Percentiles rank a stretch among this genome's conserved stretches.
Conservation (phyloP, 345 rosid species). For the Angophora floribunda region DNA sequence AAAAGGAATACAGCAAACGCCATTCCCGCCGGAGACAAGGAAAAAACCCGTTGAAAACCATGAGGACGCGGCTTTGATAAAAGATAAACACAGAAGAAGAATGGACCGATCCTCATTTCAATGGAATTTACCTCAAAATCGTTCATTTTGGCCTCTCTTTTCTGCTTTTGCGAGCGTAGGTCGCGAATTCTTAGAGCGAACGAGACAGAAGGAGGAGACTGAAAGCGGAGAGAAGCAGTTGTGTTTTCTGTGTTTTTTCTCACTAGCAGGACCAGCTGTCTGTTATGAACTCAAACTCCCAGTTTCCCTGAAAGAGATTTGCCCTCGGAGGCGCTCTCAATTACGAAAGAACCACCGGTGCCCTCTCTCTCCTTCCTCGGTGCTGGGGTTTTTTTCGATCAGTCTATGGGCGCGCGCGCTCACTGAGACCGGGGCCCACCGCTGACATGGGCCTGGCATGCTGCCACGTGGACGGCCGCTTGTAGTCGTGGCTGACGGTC, state of each 20-base stretch:
- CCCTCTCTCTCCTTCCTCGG: not conserved
- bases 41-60: not conserved
- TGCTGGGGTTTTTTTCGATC: not conserved
- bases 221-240: not conserved
- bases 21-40: not conserved
- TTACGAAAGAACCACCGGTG: constrained; percentile 11
- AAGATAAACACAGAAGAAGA: not conserved
- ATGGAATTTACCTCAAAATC: not conserved
- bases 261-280: constrained; percentile 42
- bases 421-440: not conserved
- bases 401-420: not conserved
- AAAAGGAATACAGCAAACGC: not conserved
- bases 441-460: not conserved
- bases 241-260: not conserved
- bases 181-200: not conserved
- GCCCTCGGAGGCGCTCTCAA: constrained; percentile 9
- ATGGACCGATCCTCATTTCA: not conserved
- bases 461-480: not conserved
- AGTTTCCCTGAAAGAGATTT: not conserved
- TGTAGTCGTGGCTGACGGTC: not conserved
- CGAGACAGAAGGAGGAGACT: not conserved
- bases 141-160: not conserved
- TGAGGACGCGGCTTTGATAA: not conserved
- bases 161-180: not conserved
- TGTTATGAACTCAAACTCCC: constrained; percentile 60